Base-by-base conservation (phyloP, 1,284 basidiomycete species). In the Vanrija humicola region DNA sequence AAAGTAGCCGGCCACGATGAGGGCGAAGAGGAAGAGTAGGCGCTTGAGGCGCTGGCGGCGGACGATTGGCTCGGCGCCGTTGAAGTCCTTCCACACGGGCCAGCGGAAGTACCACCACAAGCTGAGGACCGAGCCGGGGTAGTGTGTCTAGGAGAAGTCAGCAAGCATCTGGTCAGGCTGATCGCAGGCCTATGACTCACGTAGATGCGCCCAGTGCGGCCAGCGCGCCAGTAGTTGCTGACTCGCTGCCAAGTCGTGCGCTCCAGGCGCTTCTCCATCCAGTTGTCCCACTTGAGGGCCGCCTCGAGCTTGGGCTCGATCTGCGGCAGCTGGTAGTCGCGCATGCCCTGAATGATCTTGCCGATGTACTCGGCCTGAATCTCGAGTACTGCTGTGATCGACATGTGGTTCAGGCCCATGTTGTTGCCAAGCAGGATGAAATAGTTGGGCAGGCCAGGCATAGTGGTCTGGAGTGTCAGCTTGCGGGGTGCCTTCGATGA, bases 371-470 rank as follows among this genome's bases (percentile, higher is more conserved):
- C 26, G 8, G 54, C 29, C 48, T 55, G 48, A 2, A 21, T 26
- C 43, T 55, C 54, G 26, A 55, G 48, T 21, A 55, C 23, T 28
- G 43, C 25, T 3, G 43, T 45, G 8, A 45, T 25, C 15, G 7
- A 43, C 18, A 43, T 19, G 38, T 52, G 50, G 25, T 44, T 44
- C 2, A 44, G 18, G 1, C 58, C 62, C 16, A 51, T 48, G 48
- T 58, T 56, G 23, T 43, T 29, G 39, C 62, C 56, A 6, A 63
- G 56, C 38, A 60, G 42, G 7, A 48, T 15, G 49, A 49, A 61
- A 18, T 51, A 52, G 52, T 63, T 63, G 28, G 62, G 62, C 34
- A 63, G 56, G 19, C 56, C 54, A 3, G 62, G 58, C 12, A 43
- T 38, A 6, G 45, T 46, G 10, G 34, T 34, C 34, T 34, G 34